Percentiles rank a stretch among this genome's conserved stretches.
phyloP scores from a whole-genome alignment of 1,139 yeast species.

The Suzukiozyma palmioleophila region DNA sequence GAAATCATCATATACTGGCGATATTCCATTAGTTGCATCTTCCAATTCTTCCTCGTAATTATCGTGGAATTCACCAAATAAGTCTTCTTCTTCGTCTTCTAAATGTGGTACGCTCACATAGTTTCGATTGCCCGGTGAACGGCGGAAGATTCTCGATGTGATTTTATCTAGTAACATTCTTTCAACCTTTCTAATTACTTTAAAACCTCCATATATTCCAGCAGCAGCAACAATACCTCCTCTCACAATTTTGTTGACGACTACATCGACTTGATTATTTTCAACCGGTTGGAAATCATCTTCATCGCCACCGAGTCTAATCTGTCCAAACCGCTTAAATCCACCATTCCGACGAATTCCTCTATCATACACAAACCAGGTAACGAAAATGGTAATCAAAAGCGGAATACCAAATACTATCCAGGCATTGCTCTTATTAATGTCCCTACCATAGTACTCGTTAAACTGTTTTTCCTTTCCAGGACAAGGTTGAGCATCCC shows the following conservation, averaged over 20 bases:
- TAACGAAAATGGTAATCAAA: constrained; percentile 49
- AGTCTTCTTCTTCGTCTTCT: constrained; percentile 48
- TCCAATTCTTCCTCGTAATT: constrained; percentile 47
- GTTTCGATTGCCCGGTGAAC: constrained; percentile 38
- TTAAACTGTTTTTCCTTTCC: constrained; percentile 72
- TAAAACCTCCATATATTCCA: constrained; percentile 36
- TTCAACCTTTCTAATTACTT: constrained; percentile 35
- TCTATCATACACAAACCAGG: constrained; percentile 75
- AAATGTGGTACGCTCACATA: constrained; percentile 42
- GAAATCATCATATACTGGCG: constrained; percentile 12
- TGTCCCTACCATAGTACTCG: constrained; percentile 51
- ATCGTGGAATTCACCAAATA: constrained; percentile 46
- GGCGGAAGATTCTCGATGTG: constrained; percentile 32
- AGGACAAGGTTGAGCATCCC: constrained; percentile 76
- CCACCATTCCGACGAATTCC: constrained; percentile 82
- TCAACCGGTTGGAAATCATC: constrained; percentile 63
- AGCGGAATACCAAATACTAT: constrained; percentile 57
- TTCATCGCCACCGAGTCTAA: constrained; percentile 73
- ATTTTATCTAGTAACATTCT: constrained; percentile 30
- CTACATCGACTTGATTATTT: constrained; percentile 58
- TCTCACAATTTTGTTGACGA: constrained; percentile 57
- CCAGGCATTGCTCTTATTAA: constrained; percentile 51
- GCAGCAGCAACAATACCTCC: constrained; percentile 56
- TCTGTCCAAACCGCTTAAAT: constrained; percentile 77
- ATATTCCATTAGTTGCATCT: constrained; percentile 22